Evolutionary conservation across 371 early-diverging fungal species (phyloP), one percentile per base, ranked within the genome.

Genomic region (Hamiltosporidium magnivora): DNA sequence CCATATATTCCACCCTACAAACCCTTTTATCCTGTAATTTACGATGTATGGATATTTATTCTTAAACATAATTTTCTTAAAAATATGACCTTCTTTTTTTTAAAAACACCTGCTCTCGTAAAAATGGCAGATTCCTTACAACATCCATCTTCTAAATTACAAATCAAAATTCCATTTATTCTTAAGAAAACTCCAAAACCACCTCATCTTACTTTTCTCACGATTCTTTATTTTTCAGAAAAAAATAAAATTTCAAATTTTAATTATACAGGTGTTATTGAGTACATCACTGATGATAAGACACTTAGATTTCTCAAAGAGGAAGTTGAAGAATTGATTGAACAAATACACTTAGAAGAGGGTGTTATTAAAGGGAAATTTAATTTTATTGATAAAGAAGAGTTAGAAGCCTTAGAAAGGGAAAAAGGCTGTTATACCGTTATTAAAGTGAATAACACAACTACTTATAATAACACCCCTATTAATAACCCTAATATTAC

Each of bases 221-320:
- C 14, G 6, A 58, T 76, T 9, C 36, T 76, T 37, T 73, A 76
- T 64, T 66, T 70, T 14, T 63, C 70, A 49, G 77, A 76, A 54
- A 54, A 44, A 39, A 64, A 62, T 14, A 76, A 76, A 63, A 41
- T 76, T 2, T 55, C 70, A 39, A 76, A 76, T 61, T 76, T 70
- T 59, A 74, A 76, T 58, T 76, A 62, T 58, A 71, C 70, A 36
- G 77, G 77, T 8, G 66, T 76, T 44, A 39, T 76, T 25, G 68
- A 67, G 39, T 76, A 76, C 43, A 63, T 76, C 43, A 61, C 70
- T 52, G 74, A 76, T 55, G 74, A 74, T 44, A 67, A 68, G n/a
- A 74, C 71, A n/a, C 63, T 76, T 25, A 14, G 36, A 8, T 56
- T 56, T 11, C 58, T 56, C 25, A 25, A 25, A 25, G 25, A 25